Conservation (phyloP, 2,329 filamentous ascomycete species). For the Venturia oleaginea region DNA sequence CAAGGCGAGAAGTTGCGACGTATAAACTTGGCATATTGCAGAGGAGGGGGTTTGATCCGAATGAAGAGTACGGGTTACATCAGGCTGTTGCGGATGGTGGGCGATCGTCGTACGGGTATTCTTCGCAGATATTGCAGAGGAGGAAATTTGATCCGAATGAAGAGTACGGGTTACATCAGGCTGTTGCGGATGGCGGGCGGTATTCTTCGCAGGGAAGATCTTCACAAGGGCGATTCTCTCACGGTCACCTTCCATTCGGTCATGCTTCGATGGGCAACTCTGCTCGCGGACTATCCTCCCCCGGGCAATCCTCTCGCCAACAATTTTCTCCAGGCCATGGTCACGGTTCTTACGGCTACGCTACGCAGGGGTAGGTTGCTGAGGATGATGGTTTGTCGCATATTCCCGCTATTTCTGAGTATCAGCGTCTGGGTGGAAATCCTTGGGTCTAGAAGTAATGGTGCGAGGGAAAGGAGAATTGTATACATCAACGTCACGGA, state of each 20-base stretch:
- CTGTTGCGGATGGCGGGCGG: no score
- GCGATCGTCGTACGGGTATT: no score
- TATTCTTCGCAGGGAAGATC: no score
- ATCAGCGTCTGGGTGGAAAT: not conserved
- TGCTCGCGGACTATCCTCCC: not conserved
- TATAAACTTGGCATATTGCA: not conserved
- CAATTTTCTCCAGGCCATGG: not conserved
- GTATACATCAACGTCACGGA: no score
- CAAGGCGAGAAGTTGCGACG: not conserved
- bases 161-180: not conserved
- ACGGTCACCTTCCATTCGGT: not conserved
- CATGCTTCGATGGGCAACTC: not conserved
- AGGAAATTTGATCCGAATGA: not conserved
- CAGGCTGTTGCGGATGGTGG: not conserved
- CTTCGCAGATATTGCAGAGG: not conserved
- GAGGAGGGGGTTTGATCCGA: not conserved
- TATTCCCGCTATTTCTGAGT: not conserved
- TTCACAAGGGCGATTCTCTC: no score
- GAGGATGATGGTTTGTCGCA: not conserved
- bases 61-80: not conserved
- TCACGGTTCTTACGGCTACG: no score
- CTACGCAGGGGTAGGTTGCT: not conserved
- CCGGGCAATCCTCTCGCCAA: not conserved
- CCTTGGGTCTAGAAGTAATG: not conserved
- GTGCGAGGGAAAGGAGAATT: no score